Evolutionary conservation across 352 stramenopile genomes (phyloP).

Genomic region (Discostella stelligera): DNA sequence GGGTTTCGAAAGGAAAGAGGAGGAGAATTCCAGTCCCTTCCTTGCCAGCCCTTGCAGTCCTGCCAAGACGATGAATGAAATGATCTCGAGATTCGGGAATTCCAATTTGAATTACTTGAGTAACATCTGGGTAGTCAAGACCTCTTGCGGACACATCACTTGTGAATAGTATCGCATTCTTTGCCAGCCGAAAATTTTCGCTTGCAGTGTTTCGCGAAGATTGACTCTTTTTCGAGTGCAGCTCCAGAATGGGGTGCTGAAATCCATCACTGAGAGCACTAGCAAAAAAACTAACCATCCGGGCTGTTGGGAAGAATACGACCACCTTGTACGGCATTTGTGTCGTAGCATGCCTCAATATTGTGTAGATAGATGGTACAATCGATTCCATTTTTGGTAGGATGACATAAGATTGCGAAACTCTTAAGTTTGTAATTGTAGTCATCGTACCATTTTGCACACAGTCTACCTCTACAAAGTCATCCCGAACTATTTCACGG

Average conservation of each 20-base stretch:
- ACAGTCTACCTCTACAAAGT: constrained; percentile 51
- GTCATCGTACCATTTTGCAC: constrained; percentile 31
- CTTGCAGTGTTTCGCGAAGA: constrained; percentile 87
- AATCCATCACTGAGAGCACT: constrained; percentile 86
- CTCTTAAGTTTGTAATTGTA: constrained; percentile 41
- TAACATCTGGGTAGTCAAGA: constrained; percentile 95
- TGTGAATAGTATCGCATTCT: constrained; percentile 91
- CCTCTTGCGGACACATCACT: constrained; percentile 92
- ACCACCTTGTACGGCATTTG: constrained; percentile 89
- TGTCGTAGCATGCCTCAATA: constrained; percentile 46
- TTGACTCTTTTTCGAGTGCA: constrained; percentile 93
- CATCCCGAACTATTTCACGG: constrained; percentile 46
- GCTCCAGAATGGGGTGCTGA: constrained; percentile 85
- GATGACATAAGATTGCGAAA: constrained; percentile 51
- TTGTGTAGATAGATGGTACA: constrained; percentile 48
- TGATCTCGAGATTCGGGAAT: constrained; percentile 88
- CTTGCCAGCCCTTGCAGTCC: constrained; percentile 84
- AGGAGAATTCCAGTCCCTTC: constrained; percentile 64
- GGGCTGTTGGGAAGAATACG: constrained; percentile 86
- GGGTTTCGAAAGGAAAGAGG: constrained; percentile 60
- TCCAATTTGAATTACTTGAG: constrained; percentile 83
- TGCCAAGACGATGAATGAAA: constrained; percentile 94
- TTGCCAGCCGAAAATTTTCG: constrained; percentile 87
- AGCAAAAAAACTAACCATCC: constrained; percentile 76
- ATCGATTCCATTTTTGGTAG: constrained; percentile 42